Conservation (phyloP, 2,329 filamentous ascomycete species). For the Endoconidiophora polonica region DNA sequence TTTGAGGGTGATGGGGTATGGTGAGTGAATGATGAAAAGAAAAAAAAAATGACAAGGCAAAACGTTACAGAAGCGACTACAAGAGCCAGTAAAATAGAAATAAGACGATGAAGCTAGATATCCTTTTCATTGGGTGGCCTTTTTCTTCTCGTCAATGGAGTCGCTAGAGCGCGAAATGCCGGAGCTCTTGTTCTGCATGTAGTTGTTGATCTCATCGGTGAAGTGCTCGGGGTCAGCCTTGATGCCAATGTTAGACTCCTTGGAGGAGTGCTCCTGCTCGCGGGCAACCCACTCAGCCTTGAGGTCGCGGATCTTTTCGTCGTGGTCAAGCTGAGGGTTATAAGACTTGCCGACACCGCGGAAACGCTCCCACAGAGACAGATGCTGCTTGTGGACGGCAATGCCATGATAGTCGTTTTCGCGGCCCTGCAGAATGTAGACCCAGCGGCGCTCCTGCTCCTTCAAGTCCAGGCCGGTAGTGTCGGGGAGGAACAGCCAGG, state of each 20-base stretch:
- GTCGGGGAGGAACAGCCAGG: conserved; percentile 78
- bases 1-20: not conserved
- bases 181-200: conserved; percentile 9
- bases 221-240: conserved; percentile 20
- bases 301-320: conserved; percentile 74
- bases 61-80: not conserved
- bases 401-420: conserved; percentile 80
- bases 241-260: conserved; percentile 27
- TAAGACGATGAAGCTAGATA: not conserved
- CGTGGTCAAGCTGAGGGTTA: conserved; percentile 65
- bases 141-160: conserved; percentile 9
- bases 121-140: not conserved
- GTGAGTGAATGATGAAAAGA: not conserved
- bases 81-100: not conserved
- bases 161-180: conserved; percentile 2
- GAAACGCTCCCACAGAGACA: conserved; percentile 75
- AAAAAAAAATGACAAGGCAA: not conserved
- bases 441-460: conserved; percentile 91
- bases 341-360: conserved; percentile 67
- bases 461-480: conserved; percentile 93
- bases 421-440: conserved; percentile 63
- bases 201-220: conserved; percentile 9
- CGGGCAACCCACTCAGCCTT: conserved; percentile 41
- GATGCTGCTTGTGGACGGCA: conserved; percentile 74
- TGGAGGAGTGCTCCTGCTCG: conserved; percentile 29